Conservation (phyloP, 371 early-diverging fungal species). For the Lichtheimia ornata region DNA sequence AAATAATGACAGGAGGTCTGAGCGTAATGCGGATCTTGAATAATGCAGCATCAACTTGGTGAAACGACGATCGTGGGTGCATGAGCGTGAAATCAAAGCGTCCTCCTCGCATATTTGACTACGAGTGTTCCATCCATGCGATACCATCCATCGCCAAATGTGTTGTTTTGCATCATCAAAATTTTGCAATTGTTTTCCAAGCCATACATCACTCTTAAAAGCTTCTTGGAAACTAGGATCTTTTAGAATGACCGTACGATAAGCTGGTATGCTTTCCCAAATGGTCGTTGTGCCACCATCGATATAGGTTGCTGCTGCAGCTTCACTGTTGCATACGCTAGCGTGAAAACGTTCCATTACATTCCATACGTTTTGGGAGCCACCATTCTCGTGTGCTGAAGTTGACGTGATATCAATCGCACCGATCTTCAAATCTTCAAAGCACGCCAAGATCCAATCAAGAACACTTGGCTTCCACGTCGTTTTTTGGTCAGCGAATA, state of each 20-base stretch:
- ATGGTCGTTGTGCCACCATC: conserved; percentile 71
- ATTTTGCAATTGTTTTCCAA: conserved; percentile 64
- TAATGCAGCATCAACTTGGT: conserved; percentile 60
- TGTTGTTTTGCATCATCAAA: conserved; percentile 68
- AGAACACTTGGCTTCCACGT: conserved; percentile 62
- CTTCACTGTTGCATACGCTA: conserved; percentile 66
- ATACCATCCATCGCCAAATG: conserved; percentile 69
- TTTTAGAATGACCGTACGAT: conserved; percentile 66
- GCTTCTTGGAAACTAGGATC: conserved; percentile 68
- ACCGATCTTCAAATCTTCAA: conserved; percentile 70
- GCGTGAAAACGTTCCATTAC: conserved; percentile 65
- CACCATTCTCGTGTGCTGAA: conserved; percentile 51
- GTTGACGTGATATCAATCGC: conserved; percentile 63
- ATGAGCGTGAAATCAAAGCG: conserved; percentile 68
- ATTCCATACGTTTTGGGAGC: conserved; percentile 65
- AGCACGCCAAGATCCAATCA: conserved; percentile 64
- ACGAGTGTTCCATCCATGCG: conserved; percentile 66
- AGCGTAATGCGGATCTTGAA: conserved; percentile 73
- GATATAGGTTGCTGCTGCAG: conserved; percentile 68
- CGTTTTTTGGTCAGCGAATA: conserved; percentile 72
- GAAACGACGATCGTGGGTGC: conserved; percentile 68
- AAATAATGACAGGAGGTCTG: conserved; percentile 65
- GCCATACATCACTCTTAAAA: conserved; percentile 68
- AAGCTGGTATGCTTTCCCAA: conserved; percentile 69
- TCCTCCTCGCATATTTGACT: conserved; percentile 66